phyloP scores from a whole-genome alignment of 2,329 filamentous ascomycete species.

The Pyrenochaeta sp. region DNA sequence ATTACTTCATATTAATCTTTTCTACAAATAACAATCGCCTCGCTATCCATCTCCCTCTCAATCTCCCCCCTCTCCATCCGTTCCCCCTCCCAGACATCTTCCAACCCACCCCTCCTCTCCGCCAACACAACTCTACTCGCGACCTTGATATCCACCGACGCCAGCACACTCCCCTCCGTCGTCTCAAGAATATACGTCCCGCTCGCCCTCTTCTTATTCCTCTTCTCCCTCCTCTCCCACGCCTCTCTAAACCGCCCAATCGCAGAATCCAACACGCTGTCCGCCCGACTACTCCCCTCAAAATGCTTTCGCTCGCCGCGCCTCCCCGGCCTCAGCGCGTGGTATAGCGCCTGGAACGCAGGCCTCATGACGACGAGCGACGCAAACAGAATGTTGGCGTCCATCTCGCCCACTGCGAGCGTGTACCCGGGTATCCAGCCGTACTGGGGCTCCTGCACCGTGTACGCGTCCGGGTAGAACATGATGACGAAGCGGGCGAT shows the following conservation, averaged over 20 bases:
- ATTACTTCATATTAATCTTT: too few species aligned
- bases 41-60: too few species aligned
- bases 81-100: too few species aligned
- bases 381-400: slow-evolving; percentile 4
- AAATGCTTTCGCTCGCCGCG: not conserved
- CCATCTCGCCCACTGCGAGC: slow-evolving; percentile 4
- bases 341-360: slow-evolving; percentile 3
- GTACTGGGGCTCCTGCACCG: slow-evolving; percentile 2
- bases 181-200: slow-evolving; percentile 2
- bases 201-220: not conserved
- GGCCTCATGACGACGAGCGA: slow-evolving; percentile 7
- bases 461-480: slow-evolving; percentile 5
- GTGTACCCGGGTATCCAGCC: slow-evolving; percentile 1
- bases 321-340: not conserved
- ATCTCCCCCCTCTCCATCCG: too few species aligned
- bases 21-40: too few species aligned
- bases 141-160: too few species aligned
- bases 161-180: not conserved
- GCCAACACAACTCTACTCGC: too few species aligned
- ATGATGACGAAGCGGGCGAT: slow-evolving; percentile 6
- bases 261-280: not conserved
- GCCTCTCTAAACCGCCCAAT: slow-evolving; percentile 1
- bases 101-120: too few species aligned
- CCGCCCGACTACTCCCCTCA: not conserved
- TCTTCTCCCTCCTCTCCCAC: slow-evolving; percentile 3